These are phyloP conservation scores for Acanthamoeba royreba DNA, from an alignment of 208 protist species.

Conservation along the genomic window DNA sequence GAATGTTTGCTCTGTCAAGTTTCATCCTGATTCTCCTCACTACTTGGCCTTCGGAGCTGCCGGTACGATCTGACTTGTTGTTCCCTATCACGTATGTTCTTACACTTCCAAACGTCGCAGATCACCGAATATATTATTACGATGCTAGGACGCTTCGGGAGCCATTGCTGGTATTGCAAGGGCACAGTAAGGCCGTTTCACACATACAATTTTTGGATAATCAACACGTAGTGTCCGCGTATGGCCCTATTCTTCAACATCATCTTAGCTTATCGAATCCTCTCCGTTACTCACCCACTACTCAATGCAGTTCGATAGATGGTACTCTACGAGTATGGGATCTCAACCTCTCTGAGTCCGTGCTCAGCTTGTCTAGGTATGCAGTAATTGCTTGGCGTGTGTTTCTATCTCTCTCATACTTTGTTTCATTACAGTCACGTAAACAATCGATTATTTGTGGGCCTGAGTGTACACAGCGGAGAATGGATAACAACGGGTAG, in stretches of 20 bases:
- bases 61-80: not conserved
- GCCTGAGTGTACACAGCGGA: slow-evolving; percentile 46
- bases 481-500: slow-evolving; percentile 61
- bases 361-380: not conserved
- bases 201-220: slow-evolving; percentile 60
- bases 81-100: not conserved
- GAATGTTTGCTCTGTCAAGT: slow-evolving; percentile 68
- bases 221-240: slow-evolving; percentile 51
- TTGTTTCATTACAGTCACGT: slow-evolving; percentile 50
- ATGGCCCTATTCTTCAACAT: not conserved
- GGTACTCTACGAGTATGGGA: slow-evolving; percentile 52
- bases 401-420: not conserved
- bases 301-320: slow-evolving; percentile 41
- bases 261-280: not conserved
- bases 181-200: slow-evolving; percentile 62
- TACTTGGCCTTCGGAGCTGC: slow-evolving; percentile 63
- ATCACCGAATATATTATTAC: slow-evolving; percentile 66
- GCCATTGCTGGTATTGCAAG: slow-evolving; percentile 42
- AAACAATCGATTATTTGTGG: slow-evolving; percentile 68
- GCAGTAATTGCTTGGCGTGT: not conserved
- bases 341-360: not conserved
- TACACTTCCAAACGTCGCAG: not conserved
- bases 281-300: not conserved
- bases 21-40: slow-evolving; percentile 53
- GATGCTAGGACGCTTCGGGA: slow-evolving; percentile 47